Evolutionary conservation across 495 filamentous ascomycete species (phyloP), one percentile per base, ranked within the genome.

Genomic region (Podospora pseudoanserina): DNA sequence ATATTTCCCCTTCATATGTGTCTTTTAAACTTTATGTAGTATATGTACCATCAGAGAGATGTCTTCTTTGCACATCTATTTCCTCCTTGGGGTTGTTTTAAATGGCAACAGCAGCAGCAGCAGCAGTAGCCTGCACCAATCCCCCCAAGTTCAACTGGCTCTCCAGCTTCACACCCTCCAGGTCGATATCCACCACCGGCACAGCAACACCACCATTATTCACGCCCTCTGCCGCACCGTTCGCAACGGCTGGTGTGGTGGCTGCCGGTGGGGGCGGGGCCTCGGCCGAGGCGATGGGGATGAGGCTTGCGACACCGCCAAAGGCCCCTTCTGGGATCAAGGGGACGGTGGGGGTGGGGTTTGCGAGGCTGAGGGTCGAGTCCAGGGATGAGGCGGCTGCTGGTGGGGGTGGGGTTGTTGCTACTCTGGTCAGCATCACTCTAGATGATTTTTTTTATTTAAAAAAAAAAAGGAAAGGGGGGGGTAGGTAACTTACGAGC

Each of bases 101-200:
- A 58, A 9, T 19, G 16, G 55, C 55, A 19, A n/a, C 55, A 19
- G 55, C 55, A 58, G 55, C n/a, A n/a, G 55, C 55, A 19, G 55
- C 55, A 58, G 55, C n/a, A 5, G 55, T 58, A 7, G 61, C 30
- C 61, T 70, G 68, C 20, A 70, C 66, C 63, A 80, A 60, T 39
- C 78, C 78, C 30, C 78, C 78, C 32, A 80, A 64, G 19, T 76
- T 73, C 18, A 80, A 63, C 64, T 74, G 65, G 67, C 77, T 79
- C 55, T 71, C 72, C 49, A 80, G 63, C n/a, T 61, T 76, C 70
- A 80, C 53, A 3, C 73, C 73, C n/a, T 72, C 74, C 1, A 79
- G 66, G 54, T 79, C 72, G 19, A 79, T 76, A 7, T 55, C 65
- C 1, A 74, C 66, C 60, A 60, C 49, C 30, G 68, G 39, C 5